A percentile compares a stretch with the other conserved stretches of the same genome.
Conservation (phyloP, 352 stramenopile species). For the Phytophthora pinifolia region DNA sequence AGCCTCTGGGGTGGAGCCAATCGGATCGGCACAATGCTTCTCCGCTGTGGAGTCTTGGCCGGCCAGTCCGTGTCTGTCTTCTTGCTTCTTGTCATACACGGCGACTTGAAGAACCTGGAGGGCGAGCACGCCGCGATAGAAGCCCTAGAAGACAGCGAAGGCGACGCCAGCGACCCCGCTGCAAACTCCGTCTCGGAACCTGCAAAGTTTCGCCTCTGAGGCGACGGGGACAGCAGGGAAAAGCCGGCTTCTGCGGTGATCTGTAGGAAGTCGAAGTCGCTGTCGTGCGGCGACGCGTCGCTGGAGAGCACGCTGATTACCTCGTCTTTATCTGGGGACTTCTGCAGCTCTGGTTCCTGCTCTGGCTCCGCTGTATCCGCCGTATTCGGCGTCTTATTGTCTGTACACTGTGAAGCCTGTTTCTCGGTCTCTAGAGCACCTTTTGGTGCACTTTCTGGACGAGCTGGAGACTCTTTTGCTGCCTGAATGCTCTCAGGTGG, state of each 20-base stretch:
- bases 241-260: constrained; percentile 28
- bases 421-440: not conserved
- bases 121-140: constrained; percentile 48
- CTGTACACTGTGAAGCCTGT: constrained; percentile 1
- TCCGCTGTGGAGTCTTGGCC: constrained; percentile 17
- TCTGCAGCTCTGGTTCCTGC: constrained; percentile 20
- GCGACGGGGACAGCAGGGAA: constrained; percentile 57
- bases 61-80: not conserved
- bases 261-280: constrained; percentile 60
- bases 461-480: not conserved
- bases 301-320: constrained; percentile 53
- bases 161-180: constrained; percentile 20
- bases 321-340: constrained; percentile 34
- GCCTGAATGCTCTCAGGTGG: not conserved
- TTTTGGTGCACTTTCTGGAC: constrained; percentile 3
- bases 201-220: constrained; percentile 21
- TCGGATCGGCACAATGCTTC: constrained; percentile 13
- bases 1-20: constrained; percentile 16
- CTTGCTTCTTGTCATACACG: constrained; percentile 26
- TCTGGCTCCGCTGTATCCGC: constrained; percentile 11
- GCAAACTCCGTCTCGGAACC: constrained; percentile 4
- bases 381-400: constrained; percentile 6
- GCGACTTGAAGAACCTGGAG: constrained; percentile 78
- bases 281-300: constrained; percentile 43
- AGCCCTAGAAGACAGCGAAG: constrained; percentile 18